Evolutionary conservation across 345 rosid genomes (phyloP), one percentile per base, ranked within the genome.

Genomic region (Acer negundo): DNA sequence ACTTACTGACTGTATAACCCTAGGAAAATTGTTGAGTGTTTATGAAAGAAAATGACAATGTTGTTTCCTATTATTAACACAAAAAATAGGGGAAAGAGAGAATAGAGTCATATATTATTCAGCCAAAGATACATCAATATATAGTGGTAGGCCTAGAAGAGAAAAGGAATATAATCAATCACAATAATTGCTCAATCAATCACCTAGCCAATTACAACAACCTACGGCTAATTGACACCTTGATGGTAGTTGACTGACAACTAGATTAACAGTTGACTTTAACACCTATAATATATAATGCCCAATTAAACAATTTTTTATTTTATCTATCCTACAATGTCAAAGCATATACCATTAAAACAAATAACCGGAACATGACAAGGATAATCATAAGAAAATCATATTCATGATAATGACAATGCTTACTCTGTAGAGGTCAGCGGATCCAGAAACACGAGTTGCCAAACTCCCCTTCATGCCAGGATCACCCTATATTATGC

Each of bases 381-480:
- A 4, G 23, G 0, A 62, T 67, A 81, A 2, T 24, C 62, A 66
- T n/a, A 53, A 63, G 4, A 38, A 47, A 78, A 63, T 49, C 56
- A 51, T 62, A 58, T 31, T 78, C 67, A 78, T 65, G 71, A 64
- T 74, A 69, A 49, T 46, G 46, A 73, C 26, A 51, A 62, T 22
- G 56, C 90, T 81, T 83, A 93, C 98, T 67, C 76, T 82, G 83
- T 88, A 95, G 23, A 95, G 89, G 82, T 95, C 98, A 6, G 98
- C 89, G 77, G 99, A 93, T 75, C 98, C 99, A 68, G 99, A 73
- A 59, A 95, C 82, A 55, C 97, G 93, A 80, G 97, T 92, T 49
- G 99, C 97, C 55, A 95, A 92, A 77, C 77, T 83, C 81, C 97
- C 99, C 84, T 93, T 93, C 97, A 90, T 87, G n/a, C 96, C 98